Base-by-base conservation (phyloP, 176 grass and related monocot genomes). In the Avena eriantha region DNA sequence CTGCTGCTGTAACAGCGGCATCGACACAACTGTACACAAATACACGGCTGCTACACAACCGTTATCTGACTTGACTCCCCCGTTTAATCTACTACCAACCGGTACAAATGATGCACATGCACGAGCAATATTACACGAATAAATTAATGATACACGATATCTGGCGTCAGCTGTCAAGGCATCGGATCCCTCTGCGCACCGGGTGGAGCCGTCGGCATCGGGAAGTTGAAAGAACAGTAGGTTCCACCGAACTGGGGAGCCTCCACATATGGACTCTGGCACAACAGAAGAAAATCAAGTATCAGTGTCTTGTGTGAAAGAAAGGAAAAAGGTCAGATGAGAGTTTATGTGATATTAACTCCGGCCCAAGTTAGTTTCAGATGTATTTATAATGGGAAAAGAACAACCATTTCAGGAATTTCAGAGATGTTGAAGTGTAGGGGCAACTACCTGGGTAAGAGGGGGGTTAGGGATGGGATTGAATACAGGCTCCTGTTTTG, bases 221-320 rank as follows among this genome's bases (percentile, higher is more conserved):
- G 97, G 16, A 99, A 95, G 83, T 89, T 86, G 46, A 85, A 88
- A 0, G 86, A 67, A 66, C 47, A 97, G 35, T 86, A 72, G 84
- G 87, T 45, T 91, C 87, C 94, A 0, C 71, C 88, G 45, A 96
- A 92, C 76, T 72, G 92, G 66, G 97, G 97, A 3, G 94, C 92
- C 87, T 99, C 92, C 82, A 99, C 97, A 73, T 99, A 99, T 36
- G 97, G 97, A 78, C 94, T 99, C 97, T 99, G 57, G 70, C 58
- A 91, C 18, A 88, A 61, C 33, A 87, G 24, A 88, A 81, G 26
- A 57, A 84, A 79, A 86, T 10, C 24, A 60, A 43, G 49, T 72
- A 45, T 61, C 65, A 81, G 59, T 61, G 22, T 50, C 60, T 63
- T 83, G 16, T 24, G 33, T 45, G 36, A 36, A n/a, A 71, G 67